Conservation (phyloP, 164 flowering plant genomes). For the Magnolia kwangsiensis region DNA sequence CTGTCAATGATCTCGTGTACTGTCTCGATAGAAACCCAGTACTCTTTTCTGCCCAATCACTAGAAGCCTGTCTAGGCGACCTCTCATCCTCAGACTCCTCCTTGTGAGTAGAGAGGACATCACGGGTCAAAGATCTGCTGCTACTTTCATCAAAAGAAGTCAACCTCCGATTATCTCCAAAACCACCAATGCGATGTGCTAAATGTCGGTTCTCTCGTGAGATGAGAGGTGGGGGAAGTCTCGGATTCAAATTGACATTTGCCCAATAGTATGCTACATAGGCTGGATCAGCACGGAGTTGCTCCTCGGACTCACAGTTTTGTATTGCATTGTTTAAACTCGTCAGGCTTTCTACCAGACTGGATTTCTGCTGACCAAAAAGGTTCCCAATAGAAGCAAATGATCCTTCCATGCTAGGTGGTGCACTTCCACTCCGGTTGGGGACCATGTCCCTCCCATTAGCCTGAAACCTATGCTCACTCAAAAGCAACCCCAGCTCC, state of each 20-base stretch:
- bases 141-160: constrained; percentile 46
- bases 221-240: constrained; percentile 69
- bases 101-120: constrained; percentile 60
- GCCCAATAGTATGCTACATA: constrained; percentile 55
- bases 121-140: constrained; percentile 33
- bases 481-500: constrained; percentile 53
- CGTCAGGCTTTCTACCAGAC: constrained; percentile 27
- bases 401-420: constrained; percentile 94
- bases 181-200: constrained; percentile 52
- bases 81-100: constrained; percentile 78
- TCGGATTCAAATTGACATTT: constrained; percentile 69
- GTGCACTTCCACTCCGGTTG: constrained; percentile 89
- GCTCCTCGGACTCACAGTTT: constrained; percentile 53
- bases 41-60: constrained; percentile 33
- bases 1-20: constrained; percentile 30
- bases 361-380: constrained; percentile 34
- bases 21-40: constrained; percentile 16
- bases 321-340: constrained; percentile 23
- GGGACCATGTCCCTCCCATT: constrained; percentile 40
- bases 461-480: constrained; percentile 37
- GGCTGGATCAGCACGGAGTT: constrained; percentile 62
- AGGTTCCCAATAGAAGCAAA: constrained; percentile 59
- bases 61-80: constrained; percentile 34
- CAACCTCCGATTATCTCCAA: constrained; percentile 41
- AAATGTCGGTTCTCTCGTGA: constrained; percentile 53